These are phyloP conservation scores for Colletotrichum sojae DNA, from an alignment of 2,329 filamentous ascomycete genomes.

Conservation along the genomic window DNA sequence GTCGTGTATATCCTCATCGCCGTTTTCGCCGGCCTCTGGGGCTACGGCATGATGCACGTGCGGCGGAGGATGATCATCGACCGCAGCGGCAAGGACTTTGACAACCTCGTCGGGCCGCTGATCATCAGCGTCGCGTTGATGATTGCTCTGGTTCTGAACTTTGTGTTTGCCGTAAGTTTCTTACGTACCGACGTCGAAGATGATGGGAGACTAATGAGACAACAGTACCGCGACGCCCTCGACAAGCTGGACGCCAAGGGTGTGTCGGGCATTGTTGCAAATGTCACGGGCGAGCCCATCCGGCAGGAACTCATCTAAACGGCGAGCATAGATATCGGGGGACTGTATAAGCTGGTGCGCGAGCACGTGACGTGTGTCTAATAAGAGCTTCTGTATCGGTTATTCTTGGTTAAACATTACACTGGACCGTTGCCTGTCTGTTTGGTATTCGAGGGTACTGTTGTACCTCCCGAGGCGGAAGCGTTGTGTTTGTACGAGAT, in stretches of 20 bases:
- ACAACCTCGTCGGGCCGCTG: conserved; percentile 88
- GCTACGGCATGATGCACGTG: conserved; percentile 84
- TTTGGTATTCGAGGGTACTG: background rate
- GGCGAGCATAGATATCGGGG: background rate
- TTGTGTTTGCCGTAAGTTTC: conserved; percentile 82
- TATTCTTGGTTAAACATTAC: background rate
- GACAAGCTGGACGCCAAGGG: conserved; percentile 25
- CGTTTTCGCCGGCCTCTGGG: conserved; percentile 88
- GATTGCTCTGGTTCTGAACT: conserved; percentile 86
- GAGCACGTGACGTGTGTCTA: background rate
- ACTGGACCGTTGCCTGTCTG: background rate
- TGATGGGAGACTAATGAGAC: background rate
- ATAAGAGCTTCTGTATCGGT: conserved; percentile 1
- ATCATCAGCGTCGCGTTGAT: conserved; percentile 86
- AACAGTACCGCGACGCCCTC: conserved; percentile 38
- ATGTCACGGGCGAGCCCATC: conserved; percentile 32
- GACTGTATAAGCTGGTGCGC: background rate
- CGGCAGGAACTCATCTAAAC: conserved; percentile 51
- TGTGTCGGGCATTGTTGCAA: background rate
- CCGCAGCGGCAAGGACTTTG: conserved; percentile 92
- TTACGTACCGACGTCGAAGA: background rate
- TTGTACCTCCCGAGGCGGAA: background rate
- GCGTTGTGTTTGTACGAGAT: conserved; percentile 12
- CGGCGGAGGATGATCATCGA: conserved; percentile 84
- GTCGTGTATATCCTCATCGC: conserved; percentile 87